Evolutionary conservation across 2,329 filamentous ascomycete genomes (phyloP).

Genomic region (Cladosporium sp.): DNA sequence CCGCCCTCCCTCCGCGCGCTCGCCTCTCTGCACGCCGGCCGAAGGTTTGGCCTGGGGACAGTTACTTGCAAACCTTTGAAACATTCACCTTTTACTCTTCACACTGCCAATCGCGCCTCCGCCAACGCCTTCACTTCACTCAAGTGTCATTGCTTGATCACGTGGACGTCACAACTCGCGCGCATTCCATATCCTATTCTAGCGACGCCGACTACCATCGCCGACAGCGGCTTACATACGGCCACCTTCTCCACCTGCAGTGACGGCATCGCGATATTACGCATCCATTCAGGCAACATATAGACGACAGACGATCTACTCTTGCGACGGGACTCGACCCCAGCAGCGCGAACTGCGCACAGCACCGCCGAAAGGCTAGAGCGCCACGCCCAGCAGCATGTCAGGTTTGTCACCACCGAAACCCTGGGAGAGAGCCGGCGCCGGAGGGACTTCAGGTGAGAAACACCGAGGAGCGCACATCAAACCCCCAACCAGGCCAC

Average conservation of each 20-base stretch:
- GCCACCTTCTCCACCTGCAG: neutral
- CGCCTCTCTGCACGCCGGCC: slow-evolving; percentile 1
- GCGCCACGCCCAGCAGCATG: slow-evolving; percentile 12
- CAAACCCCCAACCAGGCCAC: neutral
- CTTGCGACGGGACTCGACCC: neutral
- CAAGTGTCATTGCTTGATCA: neutral
- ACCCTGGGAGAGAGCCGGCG: slow-evolving; percentile 87
- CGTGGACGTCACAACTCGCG: neutral
- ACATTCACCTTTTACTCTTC: neutral
- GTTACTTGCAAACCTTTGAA: neutral
- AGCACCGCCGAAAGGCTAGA: slow-evolving; percentile 1
- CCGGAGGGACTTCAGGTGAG: slow-evolving; percentile 44
- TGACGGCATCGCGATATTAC: slow-evolving; percentile 16
- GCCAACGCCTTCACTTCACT: neutral
- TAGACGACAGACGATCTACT: neutral
- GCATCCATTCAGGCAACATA: neutral
- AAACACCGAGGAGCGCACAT: slow-evolving; percentile 13
- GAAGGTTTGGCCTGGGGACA: neutral
- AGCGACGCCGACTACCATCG: slow-evolving; percentile 10
- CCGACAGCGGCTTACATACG: slow-evolving; percentile 11
- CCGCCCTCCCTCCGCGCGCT: neutral
- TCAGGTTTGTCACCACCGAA: slow-evolving; percentile 75
- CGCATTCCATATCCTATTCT: neutral
- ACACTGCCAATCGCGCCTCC: neutral
- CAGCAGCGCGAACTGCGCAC: neutral